phyloP scores from a whole-genome alignment of 768 basidiomycete genomes.

The Tulasnella sp. region DNA sequence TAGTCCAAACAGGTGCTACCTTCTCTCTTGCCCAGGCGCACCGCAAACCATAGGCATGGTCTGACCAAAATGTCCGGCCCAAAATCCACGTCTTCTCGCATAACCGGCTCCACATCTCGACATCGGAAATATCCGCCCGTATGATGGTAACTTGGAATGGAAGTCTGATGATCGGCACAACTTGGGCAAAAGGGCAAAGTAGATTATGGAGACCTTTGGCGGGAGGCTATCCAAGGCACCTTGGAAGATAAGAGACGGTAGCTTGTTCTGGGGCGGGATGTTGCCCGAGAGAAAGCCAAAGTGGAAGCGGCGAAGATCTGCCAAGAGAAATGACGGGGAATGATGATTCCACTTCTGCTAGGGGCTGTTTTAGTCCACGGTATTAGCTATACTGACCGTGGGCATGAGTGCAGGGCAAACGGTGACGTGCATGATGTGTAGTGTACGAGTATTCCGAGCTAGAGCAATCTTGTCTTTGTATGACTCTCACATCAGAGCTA shows the following conservation, averaged over 20 bases:
- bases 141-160: slow-evolving; percentile 75
- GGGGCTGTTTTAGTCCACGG: no score
- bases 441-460: no score
- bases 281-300: background rate
- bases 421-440: no score
- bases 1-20: background rate
- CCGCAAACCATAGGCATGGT: slow-evolving; percentile 53
- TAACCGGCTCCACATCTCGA: slow-evolving; percentile 39
- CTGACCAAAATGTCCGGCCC: slow-evolving; percentile 69
- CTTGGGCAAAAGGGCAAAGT: slow-evolving; percentile 50
- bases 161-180: slow-evolving; percentile 61
- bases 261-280: background rate
- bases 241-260: background rate
- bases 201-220: background rate
- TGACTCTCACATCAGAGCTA: no score
- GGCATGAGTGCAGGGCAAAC: no score
- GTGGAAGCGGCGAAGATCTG: background rate
- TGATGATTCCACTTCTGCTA: no score
- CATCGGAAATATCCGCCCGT: slow-evolving; percentile 52
- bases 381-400: no score
- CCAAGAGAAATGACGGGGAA: background rate
- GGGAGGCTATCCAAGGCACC: background rate
- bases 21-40: background rate
- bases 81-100: slow-evolving; percentile 65
- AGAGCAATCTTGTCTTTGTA: no score